A percentile compares a stretch with the other conserved stretches of the same genome.
Evolutionary conservation across 768 basidiomycete genomes (phyloP).

Genomic region (Hypholoma fasciculare): DNA sequence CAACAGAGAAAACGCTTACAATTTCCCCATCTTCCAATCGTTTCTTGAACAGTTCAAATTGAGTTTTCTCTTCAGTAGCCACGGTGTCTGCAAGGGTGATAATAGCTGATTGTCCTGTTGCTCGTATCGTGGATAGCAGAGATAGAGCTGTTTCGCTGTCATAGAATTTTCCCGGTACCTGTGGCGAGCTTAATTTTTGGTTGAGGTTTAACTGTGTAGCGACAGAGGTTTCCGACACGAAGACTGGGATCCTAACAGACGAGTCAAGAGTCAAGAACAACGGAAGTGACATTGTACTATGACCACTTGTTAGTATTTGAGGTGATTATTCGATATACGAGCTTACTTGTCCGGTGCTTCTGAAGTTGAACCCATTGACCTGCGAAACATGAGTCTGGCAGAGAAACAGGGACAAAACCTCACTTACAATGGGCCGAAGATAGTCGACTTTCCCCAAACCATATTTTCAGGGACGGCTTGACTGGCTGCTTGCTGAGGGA

Average conservation of each 20-base stretch:
- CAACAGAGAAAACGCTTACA: slow-evolving; percentile 33
- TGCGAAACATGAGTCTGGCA: slow-evolving; percentile 13
- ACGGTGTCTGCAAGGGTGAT: slow-evolving; percentile 40
- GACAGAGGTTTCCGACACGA: slow-evolving; percentile 40
- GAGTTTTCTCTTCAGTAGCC: slow-evolving; percentile 39
- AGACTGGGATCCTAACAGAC: slow-evolving; percentile 49
- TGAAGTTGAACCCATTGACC: slow-evolving; percentile 35
- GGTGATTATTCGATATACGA: slow-evolving; percentile 4
- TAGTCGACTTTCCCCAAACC: slow-evolving; percentile 28
- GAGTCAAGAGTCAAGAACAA: slow-evolving; percentile 54
- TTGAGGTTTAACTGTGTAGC: slow-evolving; percentile 29
- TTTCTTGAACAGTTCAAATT: slow-evolving; percentile 49
- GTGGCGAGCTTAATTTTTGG: slow-evolving; percentile 39
- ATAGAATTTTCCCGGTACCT: slow-evolving; percentile 65
- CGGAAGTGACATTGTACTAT: slow-evolving; percentile 27
- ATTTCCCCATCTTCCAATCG: slow-evolving; percentile 54
- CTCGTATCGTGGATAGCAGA: slow-evolving; percentile 54
- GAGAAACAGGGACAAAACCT: background rate
- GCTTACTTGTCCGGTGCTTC: slow-evolving; percentile 25
- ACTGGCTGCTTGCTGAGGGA: slow-evolving; percentile 49
- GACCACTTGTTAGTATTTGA: background rate
- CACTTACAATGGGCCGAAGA: slow-evolving; percentile 10
- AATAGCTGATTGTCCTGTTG: slow-evolving; percentile 50
- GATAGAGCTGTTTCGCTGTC: slow-evolving; percentile 40
- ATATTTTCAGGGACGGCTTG: background rate